These are phyloP conservation scores for Leccinum pachyderme DNA, from an alignment of 1,284 basidiomycete genomes.

Conservation along the genomic window DNA sequence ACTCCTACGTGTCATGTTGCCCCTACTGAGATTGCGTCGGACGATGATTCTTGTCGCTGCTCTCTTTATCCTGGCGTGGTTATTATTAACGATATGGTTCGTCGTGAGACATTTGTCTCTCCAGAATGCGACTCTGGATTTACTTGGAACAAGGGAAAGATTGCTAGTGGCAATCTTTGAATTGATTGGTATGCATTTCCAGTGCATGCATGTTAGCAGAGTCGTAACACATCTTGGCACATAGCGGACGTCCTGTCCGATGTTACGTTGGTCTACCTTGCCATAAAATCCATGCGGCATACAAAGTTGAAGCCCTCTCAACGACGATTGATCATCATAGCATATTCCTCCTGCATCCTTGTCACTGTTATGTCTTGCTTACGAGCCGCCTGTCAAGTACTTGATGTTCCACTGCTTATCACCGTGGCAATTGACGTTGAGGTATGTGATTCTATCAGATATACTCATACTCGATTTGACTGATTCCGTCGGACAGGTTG, in stretches of 20 bases:
- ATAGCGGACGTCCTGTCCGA: conserved; percentile 26
- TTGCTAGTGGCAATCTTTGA: conserved; percentile 11
- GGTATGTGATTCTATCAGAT: conserved; percentile 9
- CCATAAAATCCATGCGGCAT: conserved; percentile 13
- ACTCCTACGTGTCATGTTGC: conserved; percentile 14
- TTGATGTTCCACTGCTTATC: conserved; percentile 1
- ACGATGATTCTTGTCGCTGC: conserved; percentile 6
- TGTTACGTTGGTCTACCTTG: conserved; percentile 12
- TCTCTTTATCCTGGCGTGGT: conserved; percentile 15
- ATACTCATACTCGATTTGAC: conserved; percentile 3
- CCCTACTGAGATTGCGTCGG: conserved; percentile 10
- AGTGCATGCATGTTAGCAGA: not conserved
- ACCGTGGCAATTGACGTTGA: conserved; percentile 16
- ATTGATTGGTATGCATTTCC: conserved; percentile 14
- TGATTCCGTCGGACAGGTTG: conserved; percentile 9
- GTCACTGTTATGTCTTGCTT: conserved; percentile 13
- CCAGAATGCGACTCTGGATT: not conserved
- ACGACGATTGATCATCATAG: conserved; percentile 12
- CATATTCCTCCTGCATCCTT: conserved; percentile 17
- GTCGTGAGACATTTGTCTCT: not conserved
- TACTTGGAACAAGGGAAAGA: not conserved
- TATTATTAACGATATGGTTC: conserved; percentile 7
- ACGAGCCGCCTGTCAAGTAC: conserved; percentile 17
- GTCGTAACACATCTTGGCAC: not conserved
- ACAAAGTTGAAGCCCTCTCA: conserved; percentile 8